These are phyloP conservation scores for Fremontodendron californicum DNA, from an alignment of 345 rosid species.

Conservation along the genomic window DNA sequence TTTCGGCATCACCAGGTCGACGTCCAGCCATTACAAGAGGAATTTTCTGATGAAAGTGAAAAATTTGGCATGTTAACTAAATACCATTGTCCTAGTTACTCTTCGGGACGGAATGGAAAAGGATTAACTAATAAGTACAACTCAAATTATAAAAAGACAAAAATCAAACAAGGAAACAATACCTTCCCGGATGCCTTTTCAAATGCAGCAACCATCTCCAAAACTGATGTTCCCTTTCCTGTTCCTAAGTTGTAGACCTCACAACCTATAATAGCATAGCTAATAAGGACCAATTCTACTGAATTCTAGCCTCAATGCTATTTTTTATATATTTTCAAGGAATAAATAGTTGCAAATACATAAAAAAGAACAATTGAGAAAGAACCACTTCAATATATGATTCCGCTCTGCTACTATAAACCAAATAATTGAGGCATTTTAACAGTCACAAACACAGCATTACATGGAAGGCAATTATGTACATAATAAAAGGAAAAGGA, in stretches of 20 bases:
- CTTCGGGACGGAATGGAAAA: not conserved
- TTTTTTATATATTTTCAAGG: not conserved
- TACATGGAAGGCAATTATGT: not conserved
- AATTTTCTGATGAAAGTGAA: conserved; percentile 50
- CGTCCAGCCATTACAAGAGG: conserved; percentile 70
- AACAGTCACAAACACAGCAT: not conserved
- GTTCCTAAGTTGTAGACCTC: conserved; percentile 96
- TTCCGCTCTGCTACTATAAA: not conserved
- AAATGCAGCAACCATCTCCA: conserved; percentile 91
- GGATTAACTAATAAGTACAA: not conserved
- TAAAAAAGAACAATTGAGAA: not conserved
- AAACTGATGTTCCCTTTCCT: conserved; percentile 91
- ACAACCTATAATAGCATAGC: conserved; percentile 47
- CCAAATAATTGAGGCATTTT: not conserved
- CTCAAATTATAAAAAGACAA: not conserved
- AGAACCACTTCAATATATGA: not conserved
- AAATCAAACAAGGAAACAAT: not conserved
- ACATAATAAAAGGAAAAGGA: not conserved
- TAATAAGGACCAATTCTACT: not conserved
- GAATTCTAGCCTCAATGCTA: not conserved
- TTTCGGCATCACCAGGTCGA: conserved; percentile 85
- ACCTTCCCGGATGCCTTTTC: conserved; percentile 97
- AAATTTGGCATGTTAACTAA: not conserved
- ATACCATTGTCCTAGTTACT: not conserved
- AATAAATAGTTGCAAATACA: not conserved